Evolutionary conservation across 2,329 filamentous ascomycete genomes (phyloP), one percentile per base, ranked within the genome.

Genomic region (Cyphellophora attinorum): DNA sequence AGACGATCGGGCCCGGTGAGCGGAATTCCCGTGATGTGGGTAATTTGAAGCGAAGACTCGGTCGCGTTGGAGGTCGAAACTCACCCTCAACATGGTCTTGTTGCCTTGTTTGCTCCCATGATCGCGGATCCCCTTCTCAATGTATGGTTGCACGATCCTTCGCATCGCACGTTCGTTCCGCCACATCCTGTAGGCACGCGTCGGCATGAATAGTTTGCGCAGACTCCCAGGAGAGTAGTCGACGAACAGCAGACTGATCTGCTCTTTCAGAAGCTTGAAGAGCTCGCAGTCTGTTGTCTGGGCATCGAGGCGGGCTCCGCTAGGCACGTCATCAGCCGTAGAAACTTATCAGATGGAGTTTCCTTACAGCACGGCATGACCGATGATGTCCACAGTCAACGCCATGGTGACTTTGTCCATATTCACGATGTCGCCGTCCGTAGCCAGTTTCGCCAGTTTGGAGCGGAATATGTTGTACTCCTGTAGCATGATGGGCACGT

Each of bases 361-460:
- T 51, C 37, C 5, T 31, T 29, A 27, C 40, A 38, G 14, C 13
- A 37, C 31, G 4, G 40, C 34, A 29, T 11, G 32, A 34, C 51
- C 50, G 11, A 55, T 55, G 6, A 54, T 45, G 39, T 55, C 52
- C 15, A 53, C 48, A 3, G 50, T 53, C 11, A 53, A 27, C 11
- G 42, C 41, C 4, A 36, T 45, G 19, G 49, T 51, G 14, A 44
- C 32, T 10, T 50, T 39, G 5, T 51, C 43, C 15, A 55, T 28
- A 2, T n/a, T 13, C 11, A 54, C 48, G 4, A 45, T 40, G 10
- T 50, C 41, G 0, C 39, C 38, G 1, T 29, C 34, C 3, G 6
- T 4, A 1, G 41, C 41, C 17, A 43, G 38, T 6, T 29, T 16
- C 15, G 44, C 38, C 5, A 55, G 41, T 4, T 39, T 36, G 2